phyloP scores from a whole-genome alignment of 2,329 filamentous ascomycete genomes.

The Coniella vitis region DNA sequence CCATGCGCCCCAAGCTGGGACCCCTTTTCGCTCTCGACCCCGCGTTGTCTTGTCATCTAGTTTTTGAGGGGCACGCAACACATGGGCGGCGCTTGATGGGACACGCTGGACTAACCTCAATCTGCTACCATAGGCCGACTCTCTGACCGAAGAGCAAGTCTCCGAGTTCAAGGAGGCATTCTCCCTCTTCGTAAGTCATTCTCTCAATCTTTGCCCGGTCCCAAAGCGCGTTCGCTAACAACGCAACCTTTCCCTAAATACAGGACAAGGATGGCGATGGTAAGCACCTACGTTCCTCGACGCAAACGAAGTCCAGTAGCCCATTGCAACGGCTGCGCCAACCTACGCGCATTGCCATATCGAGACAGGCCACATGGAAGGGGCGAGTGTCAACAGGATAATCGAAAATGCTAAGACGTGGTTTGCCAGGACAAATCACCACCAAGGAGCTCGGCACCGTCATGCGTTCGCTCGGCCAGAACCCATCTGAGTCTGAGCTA shows the following conservation, averaged over 20 bases:
- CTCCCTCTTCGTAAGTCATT: constrained; percentile 86
- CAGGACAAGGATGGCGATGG: constrained; percentile 90
- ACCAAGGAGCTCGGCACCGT: constrained; percentile 86
- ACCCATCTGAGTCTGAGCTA: constrained; percentile 82
- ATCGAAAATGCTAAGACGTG: constrained; percentile 21
- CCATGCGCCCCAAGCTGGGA: not conserved
- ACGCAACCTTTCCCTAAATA: constrained; percentile 27
- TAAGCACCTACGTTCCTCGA: constrained; percentile 38
- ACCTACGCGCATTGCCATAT: not conserved
- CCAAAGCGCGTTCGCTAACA: constrained; percentile 4
- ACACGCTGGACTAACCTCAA: constrained; percentile 17
- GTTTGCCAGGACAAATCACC: constrained; percentile 69
- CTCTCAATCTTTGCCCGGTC: constrained; percentile 16
- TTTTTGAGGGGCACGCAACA: constrained; percentile 12
- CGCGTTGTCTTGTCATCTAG: constrained; percentile 4
- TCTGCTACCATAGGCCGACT: constrained; percentile 65
- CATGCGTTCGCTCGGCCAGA: constrained; percentile 85
- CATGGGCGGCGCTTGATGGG: constrained; percentile 2
- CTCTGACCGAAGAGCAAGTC: constrained; percentile 98
- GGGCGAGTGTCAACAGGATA: not conserved
- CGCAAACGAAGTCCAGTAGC: constrained; percentile 2
- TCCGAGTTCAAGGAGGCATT: constrained; percentile 99
- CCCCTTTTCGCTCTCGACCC: constrained; percentile 7
- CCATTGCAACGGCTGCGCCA: constrained; percentile 8
- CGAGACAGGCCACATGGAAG: not conserved